Base-by-base conservation (phyloP, 352 stramenopile species). In the Phytophthora nicotianae region DNA sequence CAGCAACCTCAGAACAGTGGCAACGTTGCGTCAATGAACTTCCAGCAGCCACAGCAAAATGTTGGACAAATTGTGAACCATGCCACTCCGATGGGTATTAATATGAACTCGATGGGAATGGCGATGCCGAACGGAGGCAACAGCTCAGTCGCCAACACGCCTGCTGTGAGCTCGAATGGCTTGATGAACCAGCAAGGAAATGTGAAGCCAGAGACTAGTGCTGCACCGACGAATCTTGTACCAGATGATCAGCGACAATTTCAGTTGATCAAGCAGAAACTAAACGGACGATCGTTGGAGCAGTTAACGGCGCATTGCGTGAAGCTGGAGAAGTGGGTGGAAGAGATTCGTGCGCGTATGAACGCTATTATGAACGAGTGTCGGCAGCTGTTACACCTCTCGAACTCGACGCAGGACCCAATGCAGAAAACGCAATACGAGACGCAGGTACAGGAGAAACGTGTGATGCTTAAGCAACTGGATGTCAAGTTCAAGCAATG, bases 351-450 rank as follows among this genome's bases (percentile, higher is more conserved):
- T 35, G 81, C 73, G 19, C 83, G 90, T 48, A 88, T 95, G 58
- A 92, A 93, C 47, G 74, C 77, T 37, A 86, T 91, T 46, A 85
- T 91, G 80, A 91, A 91, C 53, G 87, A 95, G 57, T 91, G 81
- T 35, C 75, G 83, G 1, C 86, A 95, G 60, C 58, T 93, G 35
- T 60, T 95, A 54, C 84, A 95, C 37, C 68, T 84, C 35, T 80
- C 81, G 10, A 91, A 90, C 43, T 88, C 79, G 42, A 91, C 79
- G 5, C 78, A 90, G 68, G 83, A 95, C 55, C 59, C 71, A 27
- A 72, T 60, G 9, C 68, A 81, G 24, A 86, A 90, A 49, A 69
- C 61, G 2, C 74, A 90, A 33, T 86, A 89, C 46, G 82, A 95
- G 65, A 59, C 67, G 7, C 75, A 91, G 67, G 84, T 90, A 17